Base-by-base conservation (phyloP, 2,329 filamentous ascomycete species). In the Clonostachys byssicola region DNA sequence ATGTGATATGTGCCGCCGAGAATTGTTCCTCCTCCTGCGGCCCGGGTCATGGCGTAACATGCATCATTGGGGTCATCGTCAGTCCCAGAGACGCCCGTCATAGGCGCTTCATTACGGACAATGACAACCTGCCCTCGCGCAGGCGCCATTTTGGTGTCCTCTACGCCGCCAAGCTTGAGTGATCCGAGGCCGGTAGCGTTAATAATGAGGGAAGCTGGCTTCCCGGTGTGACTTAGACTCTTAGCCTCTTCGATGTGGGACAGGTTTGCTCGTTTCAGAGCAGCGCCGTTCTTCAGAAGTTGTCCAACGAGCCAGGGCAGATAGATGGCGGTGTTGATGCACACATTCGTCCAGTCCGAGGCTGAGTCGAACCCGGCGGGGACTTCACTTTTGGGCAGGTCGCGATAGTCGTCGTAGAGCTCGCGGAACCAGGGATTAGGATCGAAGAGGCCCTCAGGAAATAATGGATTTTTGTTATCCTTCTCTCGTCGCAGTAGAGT, bases 1-100 rank as follows among this genome's bases (percentile, higher is more conserved):
- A 83, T 81, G 62, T 89, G 82, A 56, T 92, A 85, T 47, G 81
- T 89, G 3, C 89, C 89, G 17, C 89, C 89, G 6, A 94, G 72
- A 36, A 94, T 74, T 0, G 86, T 91, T 9, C 89, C 89, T 18
- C 89, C 89, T 13, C 75, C 75, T 0, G 73, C 74, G 2, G 89
- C 86, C 33, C 89, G 77, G 52, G 80, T 81, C 89, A 94, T 94
- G 40, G 86, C 77, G 61, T 94, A 94, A 48, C 77, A 71, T 5
- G 82, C 71, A 64, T 92, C 88, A 34, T 86, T 85, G 0, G 74
- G 70, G 5, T 77, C 81, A 57, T 90, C 86, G 47, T 88, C 85
- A 0, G 81, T 86, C 23, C 86, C 85, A 14, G 83, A 87, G 12
- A 82, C 87, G n/a, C 75, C 71, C 4, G 75, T 76, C 47, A 76